Base-by-base conservation (phyloP, 768 basidiomycete species). In the Lactarius sanguifluus region DNA sequence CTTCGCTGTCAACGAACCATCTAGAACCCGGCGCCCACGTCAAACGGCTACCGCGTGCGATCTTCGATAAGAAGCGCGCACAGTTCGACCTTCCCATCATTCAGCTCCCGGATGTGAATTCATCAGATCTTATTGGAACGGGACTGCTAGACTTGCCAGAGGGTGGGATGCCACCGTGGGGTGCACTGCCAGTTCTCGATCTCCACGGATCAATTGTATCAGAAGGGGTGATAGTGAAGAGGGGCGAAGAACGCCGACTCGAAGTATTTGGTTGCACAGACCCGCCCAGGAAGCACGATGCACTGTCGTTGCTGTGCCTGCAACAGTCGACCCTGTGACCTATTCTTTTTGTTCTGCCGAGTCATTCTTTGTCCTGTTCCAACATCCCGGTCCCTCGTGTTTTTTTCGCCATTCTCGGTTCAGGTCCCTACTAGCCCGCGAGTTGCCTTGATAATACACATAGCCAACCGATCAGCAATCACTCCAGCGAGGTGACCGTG, bases 1-100 rank as follows among this genome's bases (percentile, higher is more conserved):
- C 81, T 43, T 93, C 92, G 34, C 75, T 95, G 8, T 94, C 94
- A 66, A 95, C 92, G n/a, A 95, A 95, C 75, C 93, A 93, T 72
- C 82, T 94, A 62, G 93, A 95, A 78, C 81, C 86, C 20, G 93
- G 93, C 36, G 86, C 88, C 47, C 93, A 95, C 71, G 91, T 94
- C 57, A 85, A 83, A 72, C 79, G 80, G 54, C 78, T 80, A 25
- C 83, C 86, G 20, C 77, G 75, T 12, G 78, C 76, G 30, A 77
- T 76, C 28, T 80, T 81, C 69, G 71, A 74, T 69, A 83, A 83
- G 73, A 91, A 88, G 78, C 83, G 84, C 69, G 79, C 79, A 9
- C 73, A 85, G 60, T 95, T 93, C 77, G 76, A 80, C 47, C 77
- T 93, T 9, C 92, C 94, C 15, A 76, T 94, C 70, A 85, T 94